Base-by-base conservation (phyloP, 495 filamentous ascomycete genomes). In the Hypoxylon cercidicola region DNA sequence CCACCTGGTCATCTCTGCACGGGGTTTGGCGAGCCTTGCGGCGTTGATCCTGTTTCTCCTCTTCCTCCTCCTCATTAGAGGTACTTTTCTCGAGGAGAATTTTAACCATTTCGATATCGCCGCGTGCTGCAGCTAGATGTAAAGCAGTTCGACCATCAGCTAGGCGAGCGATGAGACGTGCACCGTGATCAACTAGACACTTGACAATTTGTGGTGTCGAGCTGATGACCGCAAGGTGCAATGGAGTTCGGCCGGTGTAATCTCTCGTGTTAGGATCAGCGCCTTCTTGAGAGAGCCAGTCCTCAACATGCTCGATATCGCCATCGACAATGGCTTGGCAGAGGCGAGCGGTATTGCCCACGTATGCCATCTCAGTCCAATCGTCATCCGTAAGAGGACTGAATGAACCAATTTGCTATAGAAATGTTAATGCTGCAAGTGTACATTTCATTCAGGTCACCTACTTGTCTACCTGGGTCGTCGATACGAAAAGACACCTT, bases 331-430 rank as follows among this genome's bases (percentile, higher is more conserved):
- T 94, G 0, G 89, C 89, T 64, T 92, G 86, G 69, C 89, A 94
- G 4, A 96, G 78, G 12, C 80, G 75, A 20, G 83, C 85, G 5
- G 88, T 91, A 61, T 88, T 87, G 21, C 89, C 89, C 43, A 93
- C 80, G 70, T 93, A 96, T 0, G 90, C 82, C 87, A 86, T 85
- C 69, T 90, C 88, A 5, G 90, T 93, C 89, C 91, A 96, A 66
- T 93, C 90, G 39, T 89, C 85, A 3, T 90, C 88, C 0, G 88
- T 92, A 21, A 93, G 85, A 0, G 91, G 91, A 63, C 93, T 89
- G 79, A 95, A 95, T 10, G 81, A 84, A 25, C 85, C 85, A 50
- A 84, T 84, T 73, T 76, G 65, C 74, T 81, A 43, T 28, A 30
- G 9, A 16, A 0, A 9, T 43, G 47, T 73, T 37, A 72, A 45